Conservation (phyloP, 2,329 filamentous ascomycete genomes). For the Stachybotrys chartarum region DNA sequence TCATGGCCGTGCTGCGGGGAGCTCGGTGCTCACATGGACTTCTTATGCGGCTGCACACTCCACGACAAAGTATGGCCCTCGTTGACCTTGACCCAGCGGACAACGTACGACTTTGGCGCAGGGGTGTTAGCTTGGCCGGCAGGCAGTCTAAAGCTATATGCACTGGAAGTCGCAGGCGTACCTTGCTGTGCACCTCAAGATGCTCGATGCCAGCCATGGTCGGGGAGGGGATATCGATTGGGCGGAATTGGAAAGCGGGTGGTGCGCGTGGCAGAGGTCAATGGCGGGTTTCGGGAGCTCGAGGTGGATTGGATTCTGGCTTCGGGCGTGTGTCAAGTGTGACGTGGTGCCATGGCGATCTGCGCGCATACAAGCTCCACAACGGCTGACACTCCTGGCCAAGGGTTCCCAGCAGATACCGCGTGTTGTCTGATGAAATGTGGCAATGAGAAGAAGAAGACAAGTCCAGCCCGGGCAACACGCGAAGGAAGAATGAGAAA, state of each 20-base stretch:
- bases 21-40: conserved; percentile 61
- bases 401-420: neutral
- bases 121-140: conserved; percentile 11
- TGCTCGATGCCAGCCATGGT: conserved; percentile 91
- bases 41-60: conserved; percentile 97
- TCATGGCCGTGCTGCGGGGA: neutral
- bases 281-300: too few species aligned
- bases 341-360: neutral
- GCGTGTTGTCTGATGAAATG: neutral
- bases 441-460: neutral
- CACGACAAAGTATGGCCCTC: conserved; percentile 90
- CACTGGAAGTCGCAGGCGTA: neutral
- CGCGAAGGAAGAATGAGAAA: neutral
- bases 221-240: neutral
- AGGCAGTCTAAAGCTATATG: neutral
- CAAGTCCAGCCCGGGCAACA: neutral
- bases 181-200: conserved; percentile 96
- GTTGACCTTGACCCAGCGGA: conserved; percentile 92
- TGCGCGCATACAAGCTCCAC: neutral
- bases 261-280: too few species aligned
- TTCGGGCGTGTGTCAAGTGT: neutral
- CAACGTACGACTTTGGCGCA: conserved; percentile 75
- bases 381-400: neutral
- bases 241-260: neutral
- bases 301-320: too few species aligned